phyloP scores from a whole-genome alignment of 2,329 filamentous ascomycete genomes.

The Trichoderma breve region DNA sequence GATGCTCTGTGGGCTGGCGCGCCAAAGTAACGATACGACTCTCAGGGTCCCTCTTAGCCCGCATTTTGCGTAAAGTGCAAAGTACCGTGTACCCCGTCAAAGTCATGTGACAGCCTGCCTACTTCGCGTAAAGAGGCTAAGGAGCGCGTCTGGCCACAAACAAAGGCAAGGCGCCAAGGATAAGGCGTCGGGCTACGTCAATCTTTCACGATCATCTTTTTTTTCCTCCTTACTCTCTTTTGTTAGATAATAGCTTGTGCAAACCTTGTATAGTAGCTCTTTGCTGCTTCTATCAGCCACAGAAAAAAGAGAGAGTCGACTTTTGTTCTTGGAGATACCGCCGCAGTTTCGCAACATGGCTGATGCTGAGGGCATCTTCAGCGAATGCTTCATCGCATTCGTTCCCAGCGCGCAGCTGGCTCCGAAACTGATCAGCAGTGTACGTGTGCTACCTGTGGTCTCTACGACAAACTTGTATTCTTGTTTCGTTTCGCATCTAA shows the following conservation, averaged over 20 bases:
- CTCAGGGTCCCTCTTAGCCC: too few species aligned
- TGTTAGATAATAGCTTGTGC: neutral
- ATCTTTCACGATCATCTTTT: neutral
- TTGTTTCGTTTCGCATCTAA: neutral
- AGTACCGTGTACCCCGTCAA: neutral
- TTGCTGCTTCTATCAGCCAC: neutral
- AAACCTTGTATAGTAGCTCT: too few species aligned
- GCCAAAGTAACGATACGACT: conserved; percentile 9
- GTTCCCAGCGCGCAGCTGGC: conserved; percentile 43
- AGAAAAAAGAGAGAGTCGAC: neutral
- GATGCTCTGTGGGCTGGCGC: neutral
- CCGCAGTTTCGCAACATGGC: conserved; percentile 29
- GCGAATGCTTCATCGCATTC: conserved; percentile 46
- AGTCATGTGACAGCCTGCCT: conserved; percentile 38
- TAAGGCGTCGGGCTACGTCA: conserved; percentile 2
- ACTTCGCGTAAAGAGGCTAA: conserved; percentile 35
- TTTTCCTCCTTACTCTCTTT: neutral
- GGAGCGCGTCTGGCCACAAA: conserved; percentile 21
- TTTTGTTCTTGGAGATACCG: neutral
- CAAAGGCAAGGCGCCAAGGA: neutral
- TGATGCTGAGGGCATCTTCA: conserved; percentile 37
- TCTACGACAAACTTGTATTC: neutral
- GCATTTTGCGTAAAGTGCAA: neutral
- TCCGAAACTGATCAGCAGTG: conserved; percentile 42
- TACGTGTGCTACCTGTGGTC: conserved; percentile 24